Base-by-base conservation (phyloP, 768 basidiomycete species). In the Lactarius pseudohatsudake region DNA sequence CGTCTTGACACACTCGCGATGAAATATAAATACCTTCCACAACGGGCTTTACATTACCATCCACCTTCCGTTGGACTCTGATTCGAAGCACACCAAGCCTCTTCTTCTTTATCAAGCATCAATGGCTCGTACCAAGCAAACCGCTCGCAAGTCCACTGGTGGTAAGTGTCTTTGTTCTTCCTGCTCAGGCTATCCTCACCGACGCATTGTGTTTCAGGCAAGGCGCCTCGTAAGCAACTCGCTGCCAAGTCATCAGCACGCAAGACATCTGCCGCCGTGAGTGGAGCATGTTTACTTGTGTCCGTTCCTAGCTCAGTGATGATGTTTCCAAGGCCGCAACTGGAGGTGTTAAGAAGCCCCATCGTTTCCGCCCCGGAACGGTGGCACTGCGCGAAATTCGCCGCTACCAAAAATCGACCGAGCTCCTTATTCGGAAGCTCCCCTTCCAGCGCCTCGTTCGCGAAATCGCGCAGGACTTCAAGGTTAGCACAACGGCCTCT, bases 71-170 rank as follows among this genome's bases (percentile, higher is more conserved):
- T 50, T 50, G 22, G 58, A 57, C 28, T 64, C 56, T 53, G 54
- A 30, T 63, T 59, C 61, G 11, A 45, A 45, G 20, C 61, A 56
- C 60, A 55, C 20, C 47, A 50, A 50, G 4, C 47, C 4, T 50
- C 47, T 11, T 47, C n/a, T n/a, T 10, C 28, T n/a, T 50, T 26
- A 22, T 50, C 47, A 30, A 69, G 36, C 41, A 69, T 38, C 72
- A 76, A 89, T 89, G 88, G 87, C 88, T 57, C 88, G 88, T 64
- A 89, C 87, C 62, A 88, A 89, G 78, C 87, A 89, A 81, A 89
- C 87, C 61, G 87, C 87, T 58, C 87, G 87, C 80, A 89, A 89
- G 79, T 87, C 87, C 58, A 89, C 88, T 64, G 88, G 87, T 83
- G 87, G 87, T 85, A 72, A 72, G 81, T 73, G 1, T 2, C 11